A percentile compares a stretch with the other conserved stretches of the same genome.
phyloP scores from a whole-genome alignment of 345 rosid species.

The Salix arbutifolia region DNA sequence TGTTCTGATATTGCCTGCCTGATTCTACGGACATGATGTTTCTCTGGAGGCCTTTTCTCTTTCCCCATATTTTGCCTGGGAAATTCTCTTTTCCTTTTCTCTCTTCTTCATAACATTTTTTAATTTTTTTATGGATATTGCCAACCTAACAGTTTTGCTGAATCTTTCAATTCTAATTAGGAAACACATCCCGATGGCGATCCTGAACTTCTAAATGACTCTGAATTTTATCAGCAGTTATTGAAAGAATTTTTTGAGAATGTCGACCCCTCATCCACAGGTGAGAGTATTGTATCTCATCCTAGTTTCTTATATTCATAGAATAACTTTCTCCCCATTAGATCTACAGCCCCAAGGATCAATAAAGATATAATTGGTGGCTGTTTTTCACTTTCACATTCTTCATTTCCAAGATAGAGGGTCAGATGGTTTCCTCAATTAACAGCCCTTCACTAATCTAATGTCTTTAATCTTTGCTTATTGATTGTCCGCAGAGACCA shows the following conservation, averaged over 20 bases:
- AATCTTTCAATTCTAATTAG: slow-evolving; percentile 26
- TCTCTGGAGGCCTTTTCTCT: too few species aligned
- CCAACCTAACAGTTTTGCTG: background rate
- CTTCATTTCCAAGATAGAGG: background rate
- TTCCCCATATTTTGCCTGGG: too few species aligned
- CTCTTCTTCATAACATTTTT: too few species aligned
- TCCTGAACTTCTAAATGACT: slow-evolving; percentile 81
- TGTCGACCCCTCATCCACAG: slow-evolving; percentile 61
- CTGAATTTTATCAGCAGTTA: slow-evolving; percentile 83
- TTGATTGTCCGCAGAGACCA: slow-evolving; percentile 47
- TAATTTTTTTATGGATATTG: background rate
- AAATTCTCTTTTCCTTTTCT: too few species aligned
- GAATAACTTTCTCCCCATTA: too few species aligned
- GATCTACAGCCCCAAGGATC: background rate
- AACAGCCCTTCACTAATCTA: background rate
- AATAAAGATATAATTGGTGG: background rate
- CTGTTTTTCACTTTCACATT: background rate
- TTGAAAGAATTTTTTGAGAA: slow-evolving; percentile 83
- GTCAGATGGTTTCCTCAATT: background rate
- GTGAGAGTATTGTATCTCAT: slow-evolving; percentile 26
- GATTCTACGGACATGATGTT: too few species aligned
- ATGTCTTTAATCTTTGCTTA: background rate
- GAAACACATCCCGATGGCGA: slow-evolving; percentile 59
- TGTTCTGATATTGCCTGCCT: too few species aligned
- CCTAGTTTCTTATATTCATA: background rate